Evolutionary conservation across 2,329 filamentous ascomycete species (phyloP).

Genomic region (Fusarium sp.): DNA sequence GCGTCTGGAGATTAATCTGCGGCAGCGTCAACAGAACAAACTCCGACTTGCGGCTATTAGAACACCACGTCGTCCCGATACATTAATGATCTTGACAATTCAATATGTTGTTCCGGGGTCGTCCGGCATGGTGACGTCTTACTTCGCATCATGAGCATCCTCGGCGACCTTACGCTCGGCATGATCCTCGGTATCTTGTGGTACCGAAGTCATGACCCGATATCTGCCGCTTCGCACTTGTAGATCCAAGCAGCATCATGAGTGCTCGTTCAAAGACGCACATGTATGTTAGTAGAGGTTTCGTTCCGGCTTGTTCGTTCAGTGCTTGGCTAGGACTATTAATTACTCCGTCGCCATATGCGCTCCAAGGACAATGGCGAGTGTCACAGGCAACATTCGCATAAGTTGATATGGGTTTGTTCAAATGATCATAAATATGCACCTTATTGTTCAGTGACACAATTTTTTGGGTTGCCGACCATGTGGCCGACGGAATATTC

Average conservation of each 20-base stretch:
- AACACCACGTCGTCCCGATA: conserved; percentile 23
- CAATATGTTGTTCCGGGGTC: conserved; percentile 29
- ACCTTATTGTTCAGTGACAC: background rate
- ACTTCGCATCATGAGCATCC: conserved; percentile 21
- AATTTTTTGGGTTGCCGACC: conserved; percentile 41
- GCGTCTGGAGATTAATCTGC: conserved; percentile 40
- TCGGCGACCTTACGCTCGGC: conserved; percentile 38
- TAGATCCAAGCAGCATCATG: conserved; percentile 22
- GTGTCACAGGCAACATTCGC: background rate
- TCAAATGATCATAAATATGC: conserved; percentile 15
- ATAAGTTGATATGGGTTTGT: background rate
- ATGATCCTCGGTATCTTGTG: conserved; percentile 47
- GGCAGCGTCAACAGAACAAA: conserved; percentile 9
- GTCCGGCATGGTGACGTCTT: conserved; percentile 41
- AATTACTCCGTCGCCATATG: background rate
- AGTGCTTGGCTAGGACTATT: background rate
- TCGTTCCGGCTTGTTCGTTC: background rate
- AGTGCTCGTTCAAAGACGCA: background rate
- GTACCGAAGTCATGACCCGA: conserved; percentile 37
- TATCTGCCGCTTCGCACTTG: conserved; percentile 33
- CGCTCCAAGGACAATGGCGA: background rate
- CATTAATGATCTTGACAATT: conserved; percentile 14
- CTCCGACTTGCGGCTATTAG: conserved; percentile 45
- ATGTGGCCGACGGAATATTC: conserved; percentile 44
- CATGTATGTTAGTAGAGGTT: background rate